Evolutionary conservation across 2,329 filamentous ascomycete species (phyloP), one percentile per base, ranked within the genome.

Genomic region (Mycocentrospora acerina): DNA sequence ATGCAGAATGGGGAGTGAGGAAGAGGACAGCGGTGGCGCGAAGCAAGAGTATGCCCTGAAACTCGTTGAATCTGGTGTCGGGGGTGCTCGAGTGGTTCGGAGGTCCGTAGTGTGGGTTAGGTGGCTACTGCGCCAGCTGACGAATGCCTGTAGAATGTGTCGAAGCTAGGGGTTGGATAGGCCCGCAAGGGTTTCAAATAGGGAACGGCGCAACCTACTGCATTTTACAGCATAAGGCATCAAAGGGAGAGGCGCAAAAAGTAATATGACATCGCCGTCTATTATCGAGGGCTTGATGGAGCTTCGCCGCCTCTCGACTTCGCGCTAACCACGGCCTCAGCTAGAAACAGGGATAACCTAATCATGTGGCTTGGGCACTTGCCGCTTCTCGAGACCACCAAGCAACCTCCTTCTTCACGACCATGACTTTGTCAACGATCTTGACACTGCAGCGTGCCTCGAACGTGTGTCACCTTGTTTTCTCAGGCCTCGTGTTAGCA

Each of bases 41-140:
- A n/a, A n/a, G n/a, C n/a, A n/a, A n/a, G n/a, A n/a, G n/a, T n/a
- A n/a, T n/a, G n/a, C n/a, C n/a, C n/a, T n/a, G n/a, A n/a, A n/a
- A n/a, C n/a, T n/a, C 19, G 27, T 31, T 28, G 25, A 29, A 35
- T 18, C 29, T 29, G 19, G 26, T 31, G 38, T 32, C 40, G 46
- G 30, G 32, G 22, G 22, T 29, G 37, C 18, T 38, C 27, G 34
- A 40, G 46, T 35, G 30, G 25, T 25, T 41, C 42, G 42, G 48
- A 42, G 44, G 42, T 40, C 34, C 29, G 43, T 43, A 35, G 42
- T 49, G 38, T 46, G 42, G 48, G 44, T 51, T 57, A 59, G 50
- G 56, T 59, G 55, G 57, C 59, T 46, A 34, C 35, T 45, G 44
- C 54, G 50, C 42, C 48, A 41, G 58, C 58, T 61, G 46, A 61